A percentile compares a stretch with the other conserved stretches of the same genome.
Conservation (phyloP, 2,329 filamentous ascomycete genomes). For the Cercospora brassicicola region DNA sequence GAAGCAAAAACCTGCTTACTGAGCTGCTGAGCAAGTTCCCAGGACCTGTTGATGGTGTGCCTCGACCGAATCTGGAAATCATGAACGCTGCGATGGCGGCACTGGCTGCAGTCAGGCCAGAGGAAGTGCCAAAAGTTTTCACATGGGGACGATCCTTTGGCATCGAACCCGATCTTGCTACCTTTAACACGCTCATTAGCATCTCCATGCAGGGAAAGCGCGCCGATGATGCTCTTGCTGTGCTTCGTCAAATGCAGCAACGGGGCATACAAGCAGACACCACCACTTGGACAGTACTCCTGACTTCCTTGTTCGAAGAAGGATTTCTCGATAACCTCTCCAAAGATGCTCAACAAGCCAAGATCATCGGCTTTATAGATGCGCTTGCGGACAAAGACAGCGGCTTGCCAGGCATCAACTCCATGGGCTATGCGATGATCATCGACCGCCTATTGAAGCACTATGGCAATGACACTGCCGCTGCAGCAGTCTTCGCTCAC, state of each 20-base stretch:
- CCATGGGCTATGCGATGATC: slow-evolving; percentile 67
- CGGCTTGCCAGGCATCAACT: slow-evolving; percentile 51
- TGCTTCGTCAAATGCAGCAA: slow-evolving; percentile 46
- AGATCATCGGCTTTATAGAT: slow-evolving; percentile 59
- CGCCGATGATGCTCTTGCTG: slow-evolving; percentile 36
- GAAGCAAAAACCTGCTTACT: slow-evolving; percentile 15
- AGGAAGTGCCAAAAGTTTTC: slow-evolving; percentile 57
- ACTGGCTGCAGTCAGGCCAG: slow-evolving; percentile 55
- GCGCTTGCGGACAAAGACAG: slow-evolving; percentile 60
- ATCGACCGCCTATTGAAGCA: slow-evolving; percentile 62
- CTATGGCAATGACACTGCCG: slow-evolving; percentile 50
- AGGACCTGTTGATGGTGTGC: slow-evolving; percentile 43
- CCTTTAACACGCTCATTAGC: slow-evolving; percentile 39
- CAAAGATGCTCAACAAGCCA: slow-evolving; percentile 52
- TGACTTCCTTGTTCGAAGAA: slow-evolving; percentile 59
- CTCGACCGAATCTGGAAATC: slow-evolving; percentile 62
- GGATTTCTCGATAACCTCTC: slow-evolving; percentile 47
- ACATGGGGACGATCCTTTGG: slow-evolving; percentile 43
- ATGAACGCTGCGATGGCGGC: slow-evolving; percentile 71
- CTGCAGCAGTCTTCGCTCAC: slow-evolving; percentile 62
- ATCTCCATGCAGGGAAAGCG: slow-evolving; percentile 34
- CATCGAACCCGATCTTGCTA: slow-evolving; percentile 39
- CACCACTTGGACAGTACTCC: slow-evolving; percentile 70
- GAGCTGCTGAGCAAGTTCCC: slow-evolving; percentile 27
- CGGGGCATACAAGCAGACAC: slow-evolving; percentile 51